phyloP scores from a whole-genome alignment of 805 yeast species.

The Candida verbasci region DNA sequence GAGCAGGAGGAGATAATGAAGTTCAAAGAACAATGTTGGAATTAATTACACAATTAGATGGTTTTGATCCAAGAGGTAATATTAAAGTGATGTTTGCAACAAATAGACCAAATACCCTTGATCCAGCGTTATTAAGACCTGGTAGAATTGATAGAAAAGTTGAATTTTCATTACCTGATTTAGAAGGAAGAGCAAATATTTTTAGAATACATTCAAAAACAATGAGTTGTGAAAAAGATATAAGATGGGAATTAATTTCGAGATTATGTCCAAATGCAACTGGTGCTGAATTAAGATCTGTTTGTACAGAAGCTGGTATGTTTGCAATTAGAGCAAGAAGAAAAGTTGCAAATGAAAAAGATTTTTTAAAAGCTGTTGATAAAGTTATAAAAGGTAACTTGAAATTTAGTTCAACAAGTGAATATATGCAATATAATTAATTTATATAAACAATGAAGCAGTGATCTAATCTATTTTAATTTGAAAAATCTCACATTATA shows the following conservation, averaged over 20 bases:
- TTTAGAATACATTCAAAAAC: conserved; percentile 96
- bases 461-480: too few relatives aligned
- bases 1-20: conserved; percentile 99
- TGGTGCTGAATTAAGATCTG: conserved; percentile 98
- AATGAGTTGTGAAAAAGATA: conserved; percentile 96
- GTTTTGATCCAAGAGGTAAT: conserved; percentile 98
- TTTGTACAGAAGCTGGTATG: conserved; percentile 99
- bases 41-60: conserved; percentile 94
- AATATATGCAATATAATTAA: conserved; percentile 96
- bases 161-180: conserved; percentile 92
- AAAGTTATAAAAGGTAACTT: conserved; percentile 98
- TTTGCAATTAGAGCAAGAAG: conserved; percentile 98
- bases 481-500: too few relatives aligned
- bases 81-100: conserved; percentile 99
- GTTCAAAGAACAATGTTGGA: conserved; percentile 99
- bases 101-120: conserved; percentile 93
- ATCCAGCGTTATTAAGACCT: too few relatives aligned
- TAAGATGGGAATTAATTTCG: conserved; percentile 97
- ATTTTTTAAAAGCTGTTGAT: conserved; percentile 94
- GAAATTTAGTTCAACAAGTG: conserved; percentile 95
- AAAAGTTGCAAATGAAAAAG: conserved; percentile 97
- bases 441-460: conserved; percentile 1
- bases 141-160: conserved; percentile 99
- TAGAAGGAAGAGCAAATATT: conserved; percentile 97
- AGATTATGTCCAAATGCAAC: conserved; percentile 97